phyloP scores from a whole-genome alignment of 805 yeast species.

The Cyberlindnera lachancei region DNA sequence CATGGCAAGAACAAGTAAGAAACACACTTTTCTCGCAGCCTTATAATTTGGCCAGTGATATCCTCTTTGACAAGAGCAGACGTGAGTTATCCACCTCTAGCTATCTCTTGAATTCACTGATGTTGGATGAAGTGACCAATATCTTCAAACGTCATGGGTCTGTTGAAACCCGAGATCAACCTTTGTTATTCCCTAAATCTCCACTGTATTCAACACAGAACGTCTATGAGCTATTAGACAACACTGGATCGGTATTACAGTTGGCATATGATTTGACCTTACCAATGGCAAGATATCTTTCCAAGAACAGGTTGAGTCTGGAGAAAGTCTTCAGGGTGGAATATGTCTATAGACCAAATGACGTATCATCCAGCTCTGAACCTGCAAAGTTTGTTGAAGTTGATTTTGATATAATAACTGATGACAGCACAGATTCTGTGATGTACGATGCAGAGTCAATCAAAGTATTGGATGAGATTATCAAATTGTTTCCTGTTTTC shows the following conservation, averaged over 20 bases:
- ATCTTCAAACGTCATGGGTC: constrained; percentile 84
- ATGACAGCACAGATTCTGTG: constrained; percentile 37
- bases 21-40: constrained; percentile 82
- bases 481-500: constrained; percentile 60
- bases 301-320: constrained; percentile 47
- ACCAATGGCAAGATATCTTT: constrained; percentile 81
- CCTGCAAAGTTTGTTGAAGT: constrained; percentile 76
- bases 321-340: constrained; percentile 69
- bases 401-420: constrained; percentile 69
- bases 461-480: constrained; percentile 71
- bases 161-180: constrained; percentile 57
- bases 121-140: constrained; percentile 50
- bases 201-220: constrained; percentile 59
- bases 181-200: constrained; percentile 74
- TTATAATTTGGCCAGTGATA: constrained; percentile 75
- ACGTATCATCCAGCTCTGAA: constrained; percentile 50
- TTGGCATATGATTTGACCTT: constrained; percentile 83
- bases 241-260: constrained; percentile 81
- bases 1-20: constrained; percentile 91
- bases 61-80: constrained; percentile 58
- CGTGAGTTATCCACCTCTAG: constrained; percentile 31
- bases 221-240: constrained; percentile 75
- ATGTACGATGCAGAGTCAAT: constrained; percentile 84
- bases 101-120: constrained; percentile 49
- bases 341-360: constrained; percentile 70